These are phyloP conservation scores for Sarocladium strictum DNA, from an alignment of 2,329 filamentous ascomycete genomes.

Conservation along the genomic window DNA sequence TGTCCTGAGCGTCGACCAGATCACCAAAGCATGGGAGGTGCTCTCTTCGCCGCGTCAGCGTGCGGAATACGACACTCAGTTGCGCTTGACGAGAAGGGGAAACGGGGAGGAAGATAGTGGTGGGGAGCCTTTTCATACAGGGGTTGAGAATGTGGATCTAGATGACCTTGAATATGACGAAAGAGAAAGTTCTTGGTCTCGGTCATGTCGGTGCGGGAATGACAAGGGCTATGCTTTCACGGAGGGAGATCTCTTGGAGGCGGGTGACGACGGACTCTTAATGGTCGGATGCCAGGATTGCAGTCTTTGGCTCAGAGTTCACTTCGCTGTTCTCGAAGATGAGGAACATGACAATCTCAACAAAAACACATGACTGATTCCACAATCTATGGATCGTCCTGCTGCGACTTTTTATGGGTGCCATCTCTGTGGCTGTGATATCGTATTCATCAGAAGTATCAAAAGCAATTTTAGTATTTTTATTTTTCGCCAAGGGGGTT, in stretches of 20 bases:
- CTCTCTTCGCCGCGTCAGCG: slow-evolving; percentile 44
- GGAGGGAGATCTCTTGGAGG: slow-evolving; percentile 55
- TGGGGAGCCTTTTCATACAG: slow-evolving; percentile 41
- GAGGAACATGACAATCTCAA: slow-evolving; percentile 18
- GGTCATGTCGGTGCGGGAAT: slow-evolving; percentile 59
- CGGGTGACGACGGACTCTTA: slow-evolving; percentile 51
- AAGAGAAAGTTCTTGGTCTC: slow-evolving; percentile 43
- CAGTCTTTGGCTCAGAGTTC: slow-evolving; percentile 59
- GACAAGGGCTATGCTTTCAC: slow-evolving; percentile 51
- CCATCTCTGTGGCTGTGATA: slow-evolving; percentile 4
- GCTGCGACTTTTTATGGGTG: background rate
- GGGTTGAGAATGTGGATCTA: slow-evolving; percentile 58
- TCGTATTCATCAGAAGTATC: slow-evolving; percentile 21
- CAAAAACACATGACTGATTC: background rate
- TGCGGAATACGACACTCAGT: slow-evolving; percentile 44
- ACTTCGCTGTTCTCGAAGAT: slow-evolving; percentile 51
- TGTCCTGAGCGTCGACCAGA: slow-evolving; percentile 55
- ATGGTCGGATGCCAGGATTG: slow-evolving; percentile 62
- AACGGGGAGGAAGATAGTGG: background rate
- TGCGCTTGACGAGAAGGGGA: slow-evolving; percentile 26
- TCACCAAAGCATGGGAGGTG: slow-evolving; percentile 48
- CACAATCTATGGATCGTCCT: too few species aligned
- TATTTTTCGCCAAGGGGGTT: slow-evolving; percentile 47
- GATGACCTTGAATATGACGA: slow-evolving; percentile 56
- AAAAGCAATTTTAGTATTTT: slow-evolving; percentile 45